Evolutionary conservation across 768 basidiomycete species (phyloP).

Genomic region (Collybia mongolica): DNA sequence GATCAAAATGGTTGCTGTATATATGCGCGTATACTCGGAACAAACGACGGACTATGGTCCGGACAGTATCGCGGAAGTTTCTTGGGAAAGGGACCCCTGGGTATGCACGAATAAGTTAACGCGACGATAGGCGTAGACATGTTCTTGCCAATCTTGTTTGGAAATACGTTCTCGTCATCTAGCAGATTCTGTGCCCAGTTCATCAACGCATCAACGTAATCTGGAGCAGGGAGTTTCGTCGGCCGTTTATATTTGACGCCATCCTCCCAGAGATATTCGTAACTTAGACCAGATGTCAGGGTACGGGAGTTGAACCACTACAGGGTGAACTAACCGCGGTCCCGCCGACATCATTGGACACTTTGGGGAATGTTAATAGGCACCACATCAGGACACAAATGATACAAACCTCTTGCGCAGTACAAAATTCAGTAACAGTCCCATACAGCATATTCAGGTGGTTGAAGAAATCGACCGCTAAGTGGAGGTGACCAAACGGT

Average conservation of each 20-base stretch:
- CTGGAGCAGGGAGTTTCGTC: conserved; percentile 92
- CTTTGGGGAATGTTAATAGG: conserved; percentile 32
- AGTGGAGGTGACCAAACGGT: neutral
- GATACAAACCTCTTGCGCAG: conserved; percentile 71
- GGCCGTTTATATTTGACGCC: conserved; percentile 84
- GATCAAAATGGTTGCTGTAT: conserved; percentile 99
- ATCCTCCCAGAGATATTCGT: conserved; percentile 95
- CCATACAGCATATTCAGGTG: conserved; percentile 99
- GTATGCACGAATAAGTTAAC: neutral
- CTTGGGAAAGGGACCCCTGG: conserved; percentile 88
- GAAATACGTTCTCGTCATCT: conserved; percentile 91
- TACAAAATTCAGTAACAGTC: conserved; percentile 98
- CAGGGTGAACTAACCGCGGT: conserved; percentile 59
- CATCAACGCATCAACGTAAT: conserved; percentile 98
- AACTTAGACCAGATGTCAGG: conserved; percentile 41
- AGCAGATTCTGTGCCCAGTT: conserved; percentile 94
- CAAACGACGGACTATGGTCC: conserved; percentile 86
- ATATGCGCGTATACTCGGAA: conserved; percentile 98
- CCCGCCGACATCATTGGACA: conserved; percentile 98
- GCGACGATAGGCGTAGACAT: neutral
- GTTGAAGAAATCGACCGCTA: conserved; percentile 99
- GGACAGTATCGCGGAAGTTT: conserved; percentile 87
- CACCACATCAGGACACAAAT: neutral
- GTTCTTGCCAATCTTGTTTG: conserved; percentile 84
- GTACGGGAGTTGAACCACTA: neutral